Percentiles rank a stretch among this genome's conserved stretches.
These are phyloP conservation scores for Fonsecaea erecta DNA, from an alignment of 2,329 filamentous ascomycete genomes.

Conservation along the genomic window DNA sequence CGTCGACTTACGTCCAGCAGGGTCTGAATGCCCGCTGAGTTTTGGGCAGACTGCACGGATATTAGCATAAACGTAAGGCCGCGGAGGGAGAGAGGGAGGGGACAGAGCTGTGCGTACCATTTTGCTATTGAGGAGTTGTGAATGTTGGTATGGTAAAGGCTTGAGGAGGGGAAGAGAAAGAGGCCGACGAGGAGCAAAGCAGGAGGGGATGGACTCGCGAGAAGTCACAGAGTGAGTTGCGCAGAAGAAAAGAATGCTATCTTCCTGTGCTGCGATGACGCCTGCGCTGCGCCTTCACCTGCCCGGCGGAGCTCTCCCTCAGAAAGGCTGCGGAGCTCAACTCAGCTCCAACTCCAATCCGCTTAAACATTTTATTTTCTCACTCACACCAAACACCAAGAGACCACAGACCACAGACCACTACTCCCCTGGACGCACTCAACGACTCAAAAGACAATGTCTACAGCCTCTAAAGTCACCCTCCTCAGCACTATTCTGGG, in stretches of 20 bases:
- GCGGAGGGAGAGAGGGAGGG: not conserved
- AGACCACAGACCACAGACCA: no score
- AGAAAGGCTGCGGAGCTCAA: slow-evolving; percentile 30
- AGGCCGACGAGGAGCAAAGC: not conserved
- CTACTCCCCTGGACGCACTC: no score
- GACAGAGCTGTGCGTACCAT: slow-evolving; percentile 38
- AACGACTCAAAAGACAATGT: slow-evolving; percentile 70
- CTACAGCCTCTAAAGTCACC: slow-evolving; percentile 84
- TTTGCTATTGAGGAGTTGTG: slow-evolving; percentile 19
- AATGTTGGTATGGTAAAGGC: not conserved
- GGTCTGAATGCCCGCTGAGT: slow-evolving; percentile 97
- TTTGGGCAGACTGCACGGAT: slow-evolving; percentile 81
- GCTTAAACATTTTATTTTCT: slow-evolving; percentile 22
- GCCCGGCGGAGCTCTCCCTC: slow-evolving; percentile 22
- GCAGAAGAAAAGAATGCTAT: not conserved
- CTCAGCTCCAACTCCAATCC: slow-evolving; percentile 11
- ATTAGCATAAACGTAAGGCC: slow-evolving; percentile 37
- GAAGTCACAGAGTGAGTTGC: not conserved
- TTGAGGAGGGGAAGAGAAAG: not conserved
- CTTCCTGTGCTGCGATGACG: slow-evolving; percentile 11
- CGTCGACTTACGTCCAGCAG: slow-evolving; percentile 82
- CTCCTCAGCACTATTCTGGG: slow-evolving; percentile 76
- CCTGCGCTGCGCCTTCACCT: no score
- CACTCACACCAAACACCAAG: no score
- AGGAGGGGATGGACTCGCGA: not conserved